A percentile compares a stretch with the other conserved stretches of the same genome.
These are phyloP conservation scores for Suzukiozyma palmioleophila DNA, from an alignment of 1,139 yeast species.

Conservation along the genomic window DNA sequence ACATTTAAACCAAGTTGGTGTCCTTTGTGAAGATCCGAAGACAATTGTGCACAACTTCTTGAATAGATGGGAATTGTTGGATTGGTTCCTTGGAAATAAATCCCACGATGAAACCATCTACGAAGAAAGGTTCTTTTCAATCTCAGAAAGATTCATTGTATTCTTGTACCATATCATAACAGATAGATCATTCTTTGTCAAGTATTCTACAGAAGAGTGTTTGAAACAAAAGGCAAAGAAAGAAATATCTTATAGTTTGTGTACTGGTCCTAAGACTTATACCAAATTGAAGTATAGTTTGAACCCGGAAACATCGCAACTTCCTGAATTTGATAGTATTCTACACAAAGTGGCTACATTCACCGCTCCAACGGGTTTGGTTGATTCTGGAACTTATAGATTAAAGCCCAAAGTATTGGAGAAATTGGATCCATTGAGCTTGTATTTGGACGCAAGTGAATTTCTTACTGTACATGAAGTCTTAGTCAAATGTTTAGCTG, in stretches of 20 bases:
- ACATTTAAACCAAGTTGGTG: slow-evolving; percentile 53
- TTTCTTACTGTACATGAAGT: slow-evolving; percentile 33
- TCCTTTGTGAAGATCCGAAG: slow-evolving; percentile 41
- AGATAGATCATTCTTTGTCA: slow-evolving; percentile 47
- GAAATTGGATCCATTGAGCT: slow-evolving; percentile 35
- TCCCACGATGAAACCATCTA: slow-evolving; percentile 42
- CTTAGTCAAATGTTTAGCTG: slow-evolving; percentile 23
- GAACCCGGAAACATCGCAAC: slow-evolving; percentile 30
- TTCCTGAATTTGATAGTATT: slow-evolving; percentile 33
- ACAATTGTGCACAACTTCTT: slow-evolving; percentile 44
- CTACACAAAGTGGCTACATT: slow-evolving; percentile 38
- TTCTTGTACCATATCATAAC: slow-evolving; percentile 55
- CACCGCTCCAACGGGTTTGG: slow-evolving; percentile 36
- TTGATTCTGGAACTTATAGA: slow-evolving; percentile 40
- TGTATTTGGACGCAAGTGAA: slow-evolving; percentile 30
- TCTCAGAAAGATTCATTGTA: slow-evolving; percentile 50
- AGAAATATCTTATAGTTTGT: slow-evolving; percentile 43
- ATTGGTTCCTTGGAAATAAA: slow-evolving; percentile 46
- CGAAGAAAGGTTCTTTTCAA: slow-evolving; percentile 50
- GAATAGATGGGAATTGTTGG: slow-evolving; percentile 57
- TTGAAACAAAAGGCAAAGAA: slow-evolving; percentile 23
- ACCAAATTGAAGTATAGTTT: slow-evolving; percentile 40
- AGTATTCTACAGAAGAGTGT: slow-evolving; percentile 20
- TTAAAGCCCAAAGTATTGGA: slow-evolving; percentile 38
- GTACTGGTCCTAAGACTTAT: slow-evolving; percentile 52